Evolutionary conservation across 208 protist species (phyloP), one percentile per base, ranked within the genome.

Genomic region (Leishmania mexicana): DNA sequence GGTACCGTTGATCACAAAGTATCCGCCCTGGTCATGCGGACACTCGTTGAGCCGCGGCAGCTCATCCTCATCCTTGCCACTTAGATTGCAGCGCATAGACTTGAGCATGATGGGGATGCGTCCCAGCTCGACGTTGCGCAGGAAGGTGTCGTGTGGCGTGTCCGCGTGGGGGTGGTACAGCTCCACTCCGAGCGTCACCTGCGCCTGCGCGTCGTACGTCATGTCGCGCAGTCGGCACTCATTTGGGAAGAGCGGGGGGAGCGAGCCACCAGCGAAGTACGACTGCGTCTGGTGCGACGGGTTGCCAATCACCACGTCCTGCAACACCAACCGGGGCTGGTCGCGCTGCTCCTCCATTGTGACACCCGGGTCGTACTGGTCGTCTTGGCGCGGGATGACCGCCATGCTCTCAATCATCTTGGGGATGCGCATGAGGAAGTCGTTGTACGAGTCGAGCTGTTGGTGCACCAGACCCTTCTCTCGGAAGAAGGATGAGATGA

Each of bases 101-200:
- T 99, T 94, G 31, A 99, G 93, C 99, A 99, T 99, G 60, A 99
- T 99, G 6, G 99, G 99, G 83, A 99, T 99, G 60, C 94, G 88
- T 6, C 99, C 99, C 82, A 99, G 99, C 68, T 87, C 80, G 31
- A 99, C 91, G 76, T 95, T 94, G 13, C 92, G 92, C 78, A 84
- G 70, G n/a, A 85, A 87, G 42, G 83, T 85, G 65, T 85, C 74
- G 77, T 83, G 78, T 21, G 86, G 87, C 45, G 80, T 84, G 67
- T 86, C 83, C 38, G 84, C 86, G 73, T 79, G 70, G 6, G 89
- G 81, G 92, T 92, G 87, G 85, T 87, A 93, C 45, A 91, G 80
- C 67, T 95, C 86, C 49, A 92, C 80, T 45, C 87, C 84, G 7
- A 97, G 84, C 1, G 90, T 83, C 79, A 93, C 89, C 82, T 91